Base-by-base conservation (phyloP, 345 rosid species). In the Psidium guajava region DNA sequence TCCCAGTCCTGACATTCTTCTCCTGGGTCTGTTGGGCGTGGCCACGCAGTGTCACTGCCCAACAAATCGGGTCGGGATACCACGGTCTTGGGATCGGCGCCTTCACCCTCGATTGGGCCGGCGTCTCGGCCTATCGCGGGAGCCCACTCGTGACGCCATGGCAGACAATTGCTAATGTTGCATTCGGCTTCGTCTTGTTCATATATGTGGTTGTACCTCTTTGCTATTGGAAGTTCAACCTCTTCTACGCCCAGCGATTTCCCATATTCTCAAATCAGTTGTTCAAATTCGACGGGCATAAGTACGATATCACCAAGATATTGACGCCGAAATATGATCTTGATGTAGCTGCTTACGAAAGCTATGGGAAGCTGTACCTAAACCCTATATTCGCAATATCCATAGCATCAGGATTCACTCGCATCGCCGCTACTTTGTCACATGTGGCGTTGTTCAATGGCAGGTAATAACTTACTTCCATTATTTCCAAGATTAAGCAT, bases 381-480 rank as follows among this genome's bases (percentile, higher is more conserved):
- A 97, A 98, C 89, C 97, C 98, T 75, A 90, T 97, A 24, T 97
- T 97, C n/a, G 98, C 99, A 5, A 87, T 97, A 52, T 93, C 99
- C 1, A 94, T 94, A 44, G 99, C 98, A 32, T 96, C 98, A 1
- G 98, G 98, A 53, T 97, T 97, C 85, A 94, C 96, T 14, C 91
- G 98, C 82, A 95, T 97, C 64, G 92, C 99, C 1, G 95, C 99
- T 42, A 97, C 99, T 12, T 90, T 97, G 49, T 92, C 98, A 82
- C 99, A 96, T 83, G 99, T 97, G 84, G 98, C 98, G 14, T 89
- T 97, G 82, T 97, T 97, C 89, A 90, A 96, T 64, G 99, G 98
- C 91, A 91, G 96, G 98, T 95, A 88, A 13, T 95, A 88, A 13
- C 89, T 52, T 53, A 22, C 16, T 28, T 52, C 24, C 57, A 53